A percentile compares a stretch with the other conserved stretches of the same genome.
phyloP scores from a whole-genome alignment of 2,329 filamentous ascomycete genomes.

The Capronia epimyces region DNA sequence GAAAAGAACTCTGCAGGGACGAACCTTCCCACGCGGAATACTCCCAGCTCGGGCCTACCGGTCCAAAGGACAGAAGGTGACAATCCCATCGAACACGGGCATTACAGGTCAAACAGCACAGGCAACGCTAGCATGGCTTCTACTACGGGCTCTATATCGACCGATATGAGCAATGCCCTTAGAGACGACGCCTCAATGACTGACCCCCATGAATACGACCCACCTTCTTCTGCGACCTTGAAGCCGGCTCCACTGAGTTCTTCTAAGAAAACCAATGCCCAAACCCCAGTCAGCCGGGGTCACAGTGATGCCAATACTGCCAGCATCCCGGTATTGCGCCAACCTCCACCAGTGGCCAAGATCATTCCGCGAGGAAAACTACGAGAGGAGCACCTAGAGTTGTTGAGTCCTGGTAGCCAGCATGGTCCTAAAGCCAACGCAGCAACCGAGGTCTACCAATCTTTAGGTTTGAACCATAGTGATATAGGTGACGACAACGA shows the following conservation, averaged over 20 bases:
- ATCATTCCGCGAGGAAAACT: slow-evolving; percentile 1
- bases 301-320: neutral
- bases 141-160: neutral
- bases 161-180: slow-evolving; percentile 1
- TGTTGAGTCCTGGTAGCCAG: neutral
- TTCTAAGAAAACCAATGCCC: neutral
- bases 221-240: neutral
- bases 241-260: neutral
- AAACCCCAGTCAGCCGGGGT: neutral
- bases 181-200: slow-evolving; percentile 16
- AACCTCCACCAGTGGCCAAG: slow-evolving; percentile 6
- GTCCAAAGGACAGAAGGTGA: too few relatives aligned
- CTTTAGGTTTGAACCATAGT: neutral
- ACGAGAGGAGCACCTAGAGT: slow-evolving; percentile 7
- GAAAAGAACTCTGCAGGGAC: neutral
- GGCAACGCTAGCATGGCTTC: slow-evolving; percentile 4
- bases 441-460: neutral
- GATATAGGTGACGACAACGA: neutral
- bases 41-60: too few relatives aligned
- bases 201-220: slow-evolving; percentile 16
- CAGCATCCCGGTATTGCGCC: neutral
- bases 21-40: too few relatives aligned
- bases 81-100: neutral
- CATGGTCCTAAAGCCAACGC: neutral
- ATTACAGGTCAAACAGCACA: slow-evolving; percentile 7